A percentile compares a stretch with the other conserved stretches of the same genome.
phyloP scores from a whole-genome alignment of 1,284 basidiomycete species.

The Bondarzewia mesenterica region DNA sequence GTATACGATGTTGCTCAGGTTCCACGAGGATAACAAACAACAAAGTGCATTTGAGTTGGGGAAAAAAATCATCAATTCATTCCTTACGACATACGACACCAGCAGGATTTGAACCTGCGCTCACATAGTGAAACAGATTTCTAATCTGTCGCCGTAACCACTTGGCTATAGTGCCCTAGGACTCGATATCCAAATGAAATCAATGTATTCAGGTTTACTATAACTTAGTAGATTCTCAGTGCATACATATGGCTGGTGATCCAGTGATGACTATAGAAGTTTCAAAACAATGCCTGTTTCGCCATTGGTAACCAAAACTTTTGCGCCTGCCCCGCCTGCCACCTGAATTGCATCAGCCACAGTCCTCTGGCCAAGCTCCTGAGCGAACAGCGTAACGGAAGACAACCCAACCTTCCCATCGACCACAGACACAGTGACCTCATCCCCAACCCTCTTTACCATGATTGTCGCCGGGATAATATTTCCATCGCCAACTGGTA shows the following conservation, averaged over 20 bases:
- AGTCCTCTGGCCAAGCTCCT: neutral
- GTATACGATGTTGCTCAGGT: too few relatives aligned
- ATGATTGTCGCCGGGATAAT: slow-evolving; percentile 30
- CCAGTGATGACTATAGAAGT: too few relatives aligned
- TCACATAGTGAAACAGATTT: slow-evolving; percentile 53
- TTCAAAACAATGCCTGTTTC: neutral
- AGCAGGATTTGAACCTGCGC: slow-evolving; percentile 69
- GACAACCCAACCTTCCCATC: slow-evolving; percentile 17
- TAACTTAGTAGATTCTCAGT: too few relatives aligned
- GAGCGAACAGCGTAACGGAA: slow-evolving; percentile 13
- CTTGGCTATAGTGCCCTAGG: slow-evolving; percentile 42
- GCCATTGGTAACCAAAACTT: neutral
- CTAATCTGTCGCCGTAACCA: slow-evolving; percentile 56
- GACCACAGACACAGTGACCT: slow-evolving; percentile 22
- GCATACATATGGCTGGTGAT: too few relatives aligned
- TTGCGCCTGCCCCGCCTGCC: neutral
- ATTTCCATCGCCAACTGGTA: slow-evolving; percentile 35
- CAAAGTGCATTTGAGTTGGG: too few relatives aligned
- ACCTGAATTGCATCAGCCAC: neutral
- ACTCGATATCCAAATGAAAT: too few relatives aligned
- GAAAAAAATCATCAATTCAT: too few relatives aligned
- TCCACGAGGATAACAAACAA: too few relatives aligned
- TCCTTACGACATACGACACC: too few relatives aligned
- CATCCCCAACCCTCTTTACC: slow-evolving; percentile 23
- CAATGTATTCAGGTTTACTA: too few relatives aligned